Percentiles rank a stretch among this genome's conserved stretches.
phyloP scores from a whole-genome alignment of 2,329 filamentous ascomycete species.

The Macrophomina pseudophaseolina region DNA sequence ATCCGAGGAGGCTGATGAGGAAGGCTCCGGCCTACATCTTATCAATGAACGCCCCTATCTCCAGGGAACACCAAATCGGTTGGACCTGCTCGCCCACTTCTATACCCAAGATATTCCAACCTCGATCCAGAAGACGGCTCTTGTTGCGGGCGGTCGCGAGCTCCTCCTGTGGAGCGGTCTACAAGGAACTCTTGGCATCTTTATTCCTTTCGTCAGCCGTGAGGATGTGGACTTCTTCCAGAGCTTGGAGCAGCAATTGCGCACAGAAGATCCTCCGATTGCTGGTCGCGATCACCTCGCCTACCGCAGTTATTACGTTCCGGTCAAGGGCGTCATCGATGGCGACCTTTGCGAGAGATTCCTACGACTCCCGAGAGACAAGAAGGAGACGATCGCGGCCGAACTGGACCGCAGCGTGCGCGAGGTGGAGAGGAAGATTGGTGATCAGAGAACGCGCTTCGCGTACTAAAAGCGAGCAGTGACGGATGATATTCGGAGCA shows the following conservation, averaged over 20 bases:
- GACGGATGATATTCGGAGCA: not conserved
- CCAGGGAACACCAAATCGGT: conserved; percentile 82
- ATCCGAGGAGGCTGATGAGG: conserved; percentile 89
- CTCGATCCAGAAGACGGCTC: conserved; percentile 83
- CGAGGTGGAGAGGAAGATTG: conserved; percentile 94
- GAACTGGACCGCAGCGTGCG: conserved; percentile 89
- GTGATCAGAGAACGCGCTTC: conserved; percentile 39
- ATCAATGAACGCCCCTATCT: conserved; percentile 88
- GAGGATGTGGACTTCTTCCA: conserved; percentile 99
- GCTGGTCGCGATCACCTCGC: conserved; percentile 94
- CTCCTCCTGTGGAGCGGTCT: conserved; percentile 92
- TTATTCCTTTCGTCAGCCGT: conserved; percentile 88
- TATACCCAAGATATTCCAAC: conserved; percentile 93
- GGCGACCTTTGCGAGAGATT: conserved; percentile 96
- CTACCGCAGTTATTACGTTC: conserved; percentile 93
- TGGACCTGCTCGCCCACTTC: conserved; percentile 85
- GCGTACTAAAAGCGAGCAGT: conserved; percentile 27
- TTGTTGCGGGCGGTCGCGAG: conserved; percentile 90
- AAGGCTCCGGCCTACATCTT: conserved; percentile 88
- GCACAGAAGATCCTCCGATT: conserved; percentile 80
- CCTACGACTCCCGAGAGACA: conserved; percentile 79
- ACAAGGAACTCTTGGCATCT: conserved; percentile 90
- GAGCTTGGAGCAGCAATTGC: conserved; percentile 84
- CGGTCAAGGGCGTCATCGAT: conserved; percentile 95
- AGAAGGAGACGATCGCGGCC: conserved; percentile 92